phyloP scores from a whole-genome alignment of 495 filamentous ascomycete genomes.

The Trichoderma virens region DNA sequence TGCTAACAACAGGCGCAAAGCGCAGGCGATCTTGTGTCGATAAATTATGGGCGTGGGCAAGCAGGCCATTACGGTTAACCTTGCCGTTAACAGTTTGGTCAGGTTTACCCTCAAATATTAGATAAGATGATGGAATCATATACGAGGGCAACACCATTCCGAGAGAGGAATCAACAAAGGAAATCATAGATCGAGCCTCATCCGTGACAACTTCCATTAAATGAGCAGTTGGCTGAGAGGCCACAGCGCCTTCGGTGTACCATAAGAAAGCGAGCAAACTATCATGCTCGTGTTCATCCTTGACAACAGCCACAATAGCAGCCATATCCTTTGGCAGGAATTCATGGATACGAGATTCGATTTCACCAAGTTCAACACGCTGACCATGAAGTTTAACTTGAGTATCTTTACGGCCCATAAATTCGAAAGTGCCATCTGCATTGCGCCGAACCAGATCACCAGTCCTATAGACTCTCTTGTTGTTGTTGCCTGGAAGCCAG shows the following conservation, averaged over 20 bases:
- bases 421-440: slow-evolving; percentile 37
- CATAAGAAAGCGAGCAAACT: background rate
- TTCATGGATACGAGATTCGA: slow-evolving; percentile 34
- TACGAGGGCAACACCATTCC: background rate
- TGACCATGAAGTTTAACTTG: slow-evolving; percentile 60
- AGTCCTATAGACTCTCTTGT: slow-evolving; percentile 29
- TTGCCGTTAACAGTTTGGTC: slow-evolving; percentile 42
- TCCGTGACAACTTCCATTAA: background rate
- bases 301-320: background rate
- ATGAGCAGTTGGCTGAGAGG: background rate
- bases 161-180: slow-evolving; percentile 1
- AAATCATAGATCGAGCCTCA: background rate
- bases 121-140: slow-evolving; percentile 5
- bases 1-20: slow-evolving; percentile 17
- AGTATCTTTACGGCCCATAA: slow-evolving; percentile 25
- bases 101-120: background rate
- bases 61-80: slow-evolving; percentile 51
- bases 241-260: background rate
- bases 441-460: slow-evolving; percentile 38
- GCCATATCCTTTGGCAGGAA: slow-evolving; percentile 10
- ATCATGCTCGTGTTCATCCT: background rate
- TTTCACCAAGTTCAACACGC: slow-evolving; percentile 57
- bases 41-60: slow-evolving; percentile 23
- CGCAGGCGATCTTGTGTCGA: slow-evolving; percentile 26
- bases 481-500: slow-evolving; percentile 39